Evolutionary conservation across 2,329 filamentous ascomycete species (phyloP).

Genomic region (Monilinia fructigena): DNA sequence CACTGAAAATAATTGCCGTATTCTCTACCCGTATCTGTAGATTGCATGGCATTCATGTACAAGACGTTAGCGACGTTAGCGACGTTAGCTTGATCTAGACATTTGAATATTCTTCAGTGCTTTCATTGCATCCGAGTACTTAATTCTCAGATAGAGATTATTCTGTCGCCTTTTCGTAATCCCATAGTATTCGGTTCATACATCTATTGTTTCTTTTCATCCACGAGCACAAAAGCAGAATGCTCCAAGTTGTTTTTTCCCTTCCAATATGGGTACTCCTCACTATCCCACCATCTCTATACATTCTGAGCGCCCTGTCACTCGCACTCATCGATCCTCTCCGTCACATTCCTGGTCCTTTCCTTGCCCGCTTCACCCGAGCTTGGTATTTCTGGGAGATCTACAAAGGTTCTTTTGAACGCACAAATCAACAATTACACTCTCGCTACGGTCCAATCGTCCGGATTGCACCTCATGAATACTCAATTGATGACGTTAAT

Average conservation of each 20-base stretch:
- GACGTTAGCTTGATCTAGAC: too few species aligned
- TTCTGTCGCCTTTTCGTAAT: not conserved
- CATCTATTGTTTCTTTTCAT: not conserved
- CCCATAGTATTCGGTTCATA: not conserved
- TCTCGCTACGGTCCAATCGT: constrained; percentile 49
- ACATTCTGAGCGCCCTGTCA: constrained; percentile 2
- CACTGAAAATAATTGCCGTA: not conserved
- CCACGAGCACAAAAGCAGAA: not conserved
- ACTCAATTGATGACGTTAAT: constrained; percentile 46
- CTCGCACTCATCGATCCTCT: constrained; percentile 34
- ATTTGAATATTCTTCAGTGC: too few species aligned
- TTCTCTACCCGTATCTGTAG: not conserved
- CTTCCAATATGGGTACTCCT: constrained; percentile 12
- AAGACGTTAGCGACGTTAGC: too few species aligned
- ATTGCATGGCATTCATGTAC: not conserved
- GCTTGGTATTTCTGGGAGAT: constrained; percentile 45
- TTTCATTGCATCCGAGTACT: not conserved
- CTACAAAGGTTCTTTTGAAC: constrained; percentile 28
- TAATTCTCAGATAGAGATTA: not conserved
- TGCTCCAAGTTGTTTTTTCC: constrained; percentile 5
- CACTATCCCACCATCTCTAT: not conserved
- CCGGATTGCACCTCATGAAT: constrained; percentile 50
- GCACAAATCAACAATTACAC: constrained; percentile 41
- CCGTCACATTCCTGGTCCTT: constrained; percentile 47
- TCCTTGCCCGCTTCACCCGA: constrained; percentile 46